phyloP scores from a whole-genome alignment of 2,329 filamentous ascomycete genomes.

The Aspergillus sp. region DNA sequence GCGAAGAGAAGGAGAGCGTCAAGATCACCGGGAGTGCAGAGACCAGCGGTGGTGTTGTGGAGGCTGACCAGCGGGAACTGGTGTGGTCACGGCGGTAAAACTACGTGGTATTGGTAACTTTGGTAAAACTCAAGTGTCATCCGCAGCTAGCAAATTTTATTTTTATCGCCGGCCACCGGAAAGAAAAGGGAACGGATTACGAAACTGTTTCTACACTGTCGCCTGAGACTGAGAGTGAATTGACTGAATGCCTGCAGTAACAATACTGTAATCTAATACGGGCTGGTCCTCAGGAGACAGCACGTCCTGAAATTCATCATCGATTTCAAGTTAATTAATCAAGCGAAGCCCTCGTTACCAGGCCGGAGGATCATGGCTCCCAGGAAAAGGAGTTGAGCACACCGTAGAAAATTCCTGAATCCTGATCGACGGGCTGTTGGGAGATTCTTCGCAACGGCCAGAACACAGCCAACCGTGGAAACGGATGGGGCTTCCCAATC shows the following conservation, averaged over 20 bases:
- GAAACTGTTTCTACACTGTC: neutral
- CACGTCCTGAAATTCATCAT: no score
- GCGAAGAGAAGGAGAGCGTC: constrained; percentile 7
- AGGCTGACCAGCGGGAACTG: neutral
- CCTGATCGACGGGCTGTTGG: neutral
- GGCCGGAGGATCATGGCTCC: neutral
- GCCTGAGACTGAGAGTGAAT: no score
- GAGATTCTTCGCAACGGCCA: constrained; percentile 5
- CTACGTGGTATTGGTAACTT: constrained; percentile 3
- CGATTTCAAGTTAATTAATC: no score
- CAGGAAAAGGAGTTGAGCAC: neutral
- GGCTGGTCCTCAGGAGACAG: no score
- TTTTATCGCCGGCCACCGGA: constrained; percentile 9
- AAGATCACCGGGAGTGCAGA: constrained; percentile 1
- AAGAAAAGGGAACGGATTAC: neutral
- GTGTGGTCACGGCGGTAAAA: neutral
- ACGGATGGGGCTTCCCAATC: constrained; percentile 3
- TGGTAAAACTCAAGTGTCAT: neutral
- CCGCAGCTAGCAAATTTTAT: constrained; percentile 4
- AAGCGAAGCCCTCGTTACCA: no score
- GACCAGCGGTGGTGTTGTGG: neutral
- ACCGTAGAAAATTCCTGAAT: neutral
- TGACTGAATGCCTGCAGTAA: no score
- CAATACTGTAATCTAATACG: no score
- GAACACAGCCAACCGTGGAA: constrained; percentile 9